Evolutionary conservation across 495 filamentous ascomycete genomes (phyloP).

Genomic region (Baudoinia panamericana): DNA sequence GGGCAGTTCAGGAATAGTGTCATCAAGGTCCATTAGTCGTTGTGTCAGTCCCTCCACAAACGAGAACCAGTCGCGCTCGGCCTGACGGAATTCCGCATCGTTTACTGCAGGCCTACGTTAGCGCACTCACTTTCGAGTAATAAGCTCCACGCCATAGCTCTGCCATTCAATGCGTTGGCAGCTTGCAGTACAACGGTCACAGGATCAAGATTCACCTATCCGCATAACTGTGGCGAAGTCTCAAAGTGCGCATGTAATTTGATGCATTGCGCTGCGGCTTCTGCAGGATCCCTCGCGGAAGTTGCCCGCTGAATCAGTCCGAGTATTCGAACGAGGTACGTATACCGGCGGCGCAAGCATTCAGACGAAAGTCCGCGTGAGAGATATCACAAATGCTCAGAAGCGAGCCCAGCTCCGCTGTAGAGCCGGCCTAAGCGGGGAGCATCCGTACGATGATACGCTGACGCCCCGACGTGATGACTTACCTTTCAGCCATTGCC

Average conservation of each 20-base stretch:
- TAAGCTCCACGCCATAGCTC: slow-evolving; percentile 4
- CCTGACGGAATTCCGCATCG: slow-evolving; percentile 61
- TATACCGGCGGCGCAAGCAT: too few relatives aligned
- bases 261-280: too few relatives aligned
- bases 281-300: too few relatives aligned
- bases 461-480: slow-evolving; percentile 5
- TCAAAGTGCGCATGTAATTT: too few relatives aligned
- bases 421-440: not conserved
- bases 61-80: slow-evolving; percentile 63
- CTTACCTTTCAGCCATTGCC: slow-evolving; percentile 69
- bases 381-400: too few relatives aligned
- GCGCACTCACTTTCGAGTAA: not conserved
- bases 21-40: slow-evolving; percentile 55
- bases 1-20: slow-evolving; percentile 71
- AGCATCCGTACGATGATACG: not conserved
- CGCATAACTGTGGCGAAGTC: too few relatives aligned
- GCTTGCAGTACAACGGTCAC: too few relatives aligned
- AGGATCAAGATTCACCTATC: too few relatives aligned
- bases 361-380: too few relatives aligned
- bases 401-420: too few relatives aligned
- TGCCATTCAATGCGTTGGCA: slow-evolving; percentile 4
- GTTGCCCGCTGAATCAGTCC: too few relatives aligned
- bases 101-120: slow-evolving; percentile 39
- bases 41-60: slow-evolving; percentile 58
- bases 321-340: too few relatives aligned